Conservation (phyloP, 352 stramenopile species). For the Globisporangium okanoganense region DNA sequence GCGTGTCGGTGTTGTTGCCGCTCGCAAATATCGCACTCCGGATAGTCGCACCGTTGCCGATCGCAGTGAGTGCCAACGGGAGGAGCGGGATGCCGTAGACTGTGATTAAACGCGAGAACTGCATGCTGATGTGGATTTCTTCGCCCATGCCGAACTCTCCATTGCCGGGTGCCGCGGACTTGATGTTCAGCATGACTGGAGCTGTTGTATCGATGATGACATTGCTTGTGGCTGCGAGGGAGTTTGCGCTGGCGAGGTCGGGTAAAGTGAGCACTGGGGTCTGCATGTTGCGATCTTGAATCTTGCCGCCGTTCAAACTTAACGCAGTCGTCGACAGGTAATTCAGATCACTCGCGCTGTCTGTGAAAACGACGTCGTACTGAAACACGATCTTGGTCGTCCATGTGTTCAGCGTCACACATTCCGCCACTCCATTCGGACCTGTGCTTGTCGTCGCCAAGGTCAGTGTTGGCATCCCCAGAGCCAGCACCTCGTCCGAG, state of each 20-base stretch:
- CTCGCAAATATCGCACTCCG: constrained; percentile 41
- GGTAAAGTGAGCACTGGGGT: constrained; percentile 54
- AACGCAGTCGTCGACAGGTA: constrained; percentile 60
- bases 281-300: constrained; percentile 68
- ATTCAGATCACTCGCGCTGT: constrained; percentile 49
- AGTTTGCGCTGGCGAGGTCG: constrained; percentile 29
- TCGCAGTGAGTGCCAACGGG: constrained; percentile 34
- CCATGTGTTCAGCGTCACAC: constrained; percentile 53
- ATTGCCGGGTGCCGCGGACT: constrained; percentile 40
- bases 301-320: constrained; percentile 43
- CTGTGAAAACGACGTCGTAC: constrained; percentile 58
- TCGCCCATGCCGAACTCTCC: constrained; percentile 72
- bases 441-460: constrained; percentile 38
- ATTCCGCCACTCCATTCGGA: constrained; percentile 48
- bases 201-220: constrained; percentile 71
- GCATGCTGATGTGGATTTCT: constrained; percentile 47
- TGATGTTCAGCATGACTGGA: constrained; percentile 54
- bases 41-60: constrained; percentile 30
- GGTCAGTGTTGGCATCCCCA: constrained; percentile 47
- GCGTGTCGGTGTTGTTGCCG: constrained; percentile 67
- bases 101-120: constrained; percentile 57
- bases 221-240: constrained; percentile 42
- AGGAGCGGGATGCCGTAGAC: constrained; percentile 62
- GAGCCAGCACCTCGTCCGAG: constrained; percentile 69
- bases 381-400: constrained; percentile 53